Conservation (phyloP, 441 rosid species). For the Eutrema salsugineum region DNA sequence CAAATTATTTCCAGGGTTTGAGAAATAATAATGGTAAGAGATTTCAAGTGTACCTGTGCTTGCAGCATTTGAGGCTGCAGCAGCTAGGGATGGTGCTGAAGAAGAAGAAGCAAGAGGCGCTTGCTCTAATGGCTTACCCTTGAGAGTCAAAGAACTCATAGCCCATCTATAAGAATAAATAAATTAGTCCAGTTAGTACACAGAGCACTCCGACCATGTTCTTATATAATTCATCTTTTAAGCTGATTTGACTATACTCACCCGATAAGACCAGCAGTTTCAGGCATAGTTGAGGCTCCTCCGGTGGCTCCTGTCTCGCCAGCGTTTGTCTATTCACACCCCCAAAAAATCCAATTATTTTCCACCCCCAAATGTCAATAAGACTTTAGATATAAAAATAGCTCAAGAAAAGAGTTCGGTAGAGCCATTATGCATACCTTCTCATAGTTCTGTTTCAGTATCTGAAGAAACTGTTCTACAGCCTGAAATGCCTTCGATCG, state of each 20-base stretch:
- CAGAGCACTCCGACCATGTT: not conserved
- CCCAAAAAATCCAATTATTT: not conserved
- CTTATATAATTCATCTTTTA: not conserved
- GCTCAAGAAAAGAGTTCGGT: constrained; percentile 3
- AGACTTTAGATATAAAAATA: not conserved
- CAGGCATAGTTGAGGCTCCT: constrained; percentile 77
- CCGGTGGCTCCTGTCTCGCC: constrained; percentile 54
- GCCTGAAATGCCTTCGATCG: constrained; percentile 96
- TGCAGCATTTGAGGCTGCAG: constrained; percentile 54
- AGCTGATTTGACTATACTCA: constrained; percentile 34
- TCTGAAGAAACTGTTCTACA: constrained; percentile 88
- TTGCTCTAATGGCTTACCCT: constrained; percentile 91
- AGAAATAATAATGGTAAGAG: not conserved
- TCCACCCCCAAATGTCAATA: not conserved
- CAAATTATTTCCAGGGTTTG: not conserved
- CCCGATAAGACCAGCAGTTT: constrained; percentile 92
- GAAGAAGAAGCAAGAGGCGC: constrained; percentile 62
- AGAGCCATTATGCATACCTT: constrained; percentile 48
- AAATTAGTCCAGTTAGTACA: constrained; percentile 7
- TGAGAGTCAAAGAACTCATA: constrained; percentile 96
- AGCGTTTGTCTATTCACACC: constrained; percentile 43
- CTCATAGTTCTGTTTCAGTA: constrained; percentile 80
- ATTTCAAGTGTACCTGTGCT: constrained; percentile 57
- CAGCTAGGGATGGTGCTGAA: constrained; percentile 43
- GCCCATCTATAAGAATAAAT: constrained; percentile 73